These are phyloP conservation scores for Phytophthora niederhauseri DNA, from an alignment of 352 stramenopile genomes.

Conservation along the genomic window DNA sequence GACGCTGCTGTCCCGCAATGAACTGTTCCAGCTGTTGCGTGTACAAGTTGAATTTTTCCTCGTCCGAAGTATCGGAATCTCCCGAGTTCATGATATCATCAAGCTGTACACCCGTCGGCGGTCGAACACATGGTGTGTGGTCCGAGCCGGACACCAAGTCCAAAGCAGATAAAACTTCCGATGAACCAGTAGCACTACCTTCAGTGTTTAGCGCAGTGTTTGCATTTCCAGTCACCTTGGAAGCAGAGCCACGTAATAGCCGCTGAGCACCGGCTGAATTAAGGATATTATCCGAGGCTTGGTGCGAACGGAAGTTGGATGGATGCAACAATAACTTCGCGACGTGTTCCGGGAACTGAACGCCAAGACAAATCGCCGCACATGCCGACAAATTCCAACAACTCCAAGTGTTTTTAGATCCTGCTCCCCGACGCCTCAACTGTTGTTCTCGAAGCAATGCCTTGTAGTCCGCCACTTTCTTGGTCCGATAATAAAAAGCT, in stretches of 20 bases:
- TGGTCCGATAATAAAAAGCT: conserved; percentile 98
- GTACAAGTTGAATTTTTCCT: conserved; percentile 60
- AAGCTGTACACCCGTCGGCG: conserved; percentile 21
- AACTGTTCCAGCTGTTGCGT: conserved; percentile 65
- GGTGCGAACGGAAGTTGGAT: conserved; percentile 86
- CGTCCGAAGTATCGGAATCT: conserved; percentile 36
- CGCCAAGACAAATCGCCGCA: conserved; percentile 80
- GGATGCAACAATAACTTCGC: conserved; percentile 75
- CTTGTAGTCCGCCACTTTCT: conserved; percentile 98
- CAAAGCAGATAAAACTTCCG: conserved; percentile 31
- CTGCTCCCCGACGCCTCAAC: conserved; percentile 75
- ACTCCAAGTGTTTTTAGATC: conserved; percentile 91
- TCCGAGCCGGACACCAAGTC: conserved; percentile 41
- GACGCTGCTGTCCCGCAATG: conserved; percentile 71
- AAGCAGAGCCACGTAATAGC: conserved; percentile 39
- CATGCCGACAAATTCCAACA: conserved; percentile 89
- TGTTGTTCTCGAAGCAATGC: conserved; percentile 90
- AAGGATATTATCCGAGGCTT: conserved; percentile 87
- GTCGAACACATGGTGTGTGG: conserved; percentile 30
- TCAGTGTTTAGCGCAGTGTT: conserved; percentile 5
- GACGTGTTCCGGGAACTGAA: conserved; percentile 76
- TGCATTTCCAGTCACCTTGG: conserved; percentile 17
- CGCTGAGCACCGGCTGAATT: conserved; percentile 70
- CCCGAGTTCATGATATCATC: conserved; percentile 30
- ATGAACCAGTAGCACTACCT: conserved; percentile 1